phyloP scores from a whole-genome alignment of 345 rosid genomes.

The Gossypium rotundifolium region DNA sequence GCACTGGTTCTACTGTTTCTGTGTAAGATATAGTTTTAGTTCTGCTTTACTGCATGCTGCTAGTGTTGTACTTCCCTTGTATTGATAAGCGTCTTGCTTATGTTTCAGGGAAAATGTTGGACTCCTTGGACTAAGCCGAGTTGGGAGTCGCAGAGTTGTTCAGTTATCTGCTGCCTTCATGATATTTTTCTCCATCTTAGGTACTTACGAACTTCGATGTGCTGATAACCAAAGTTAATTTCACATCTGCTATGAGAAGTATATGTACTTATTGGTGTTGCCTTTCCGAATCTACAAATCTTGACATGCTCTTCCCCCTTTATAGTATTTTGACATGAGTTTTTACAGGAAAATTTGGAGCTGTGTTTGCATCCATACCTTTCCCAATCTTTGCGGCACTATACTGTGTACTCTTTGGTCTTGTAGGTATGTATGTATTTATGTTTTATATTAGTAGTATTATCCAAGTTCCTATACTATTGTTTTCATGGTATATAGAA shows the following conservation, averaged over 20 bases:
- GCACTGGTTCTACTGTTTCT: conserved; percentile 90
- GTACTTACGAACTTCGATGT: conserved; percentile 20
- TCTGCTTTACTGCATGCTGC: background rate
- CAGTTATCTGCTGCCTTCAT: conserved; percentile 93
- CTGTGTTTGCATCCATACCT: conserved; percentile 95
- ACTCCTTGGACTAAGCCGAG: conserved; percentile 86
- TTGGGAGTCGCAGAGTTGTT: conserved; percentile 95
- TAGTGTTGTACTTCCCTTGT: background rate
- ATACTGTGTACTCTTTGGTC: conserved; percentile 81
- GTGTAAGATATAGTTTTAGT: conserved; percentile 50
- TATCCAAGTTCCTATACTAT: background rate
- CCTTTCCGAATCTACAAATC: background rate
- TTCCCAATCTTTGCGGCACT: conserved; percentile 27
- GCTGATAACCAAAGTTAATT: background rate
- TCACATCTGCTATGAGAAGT: background rate
- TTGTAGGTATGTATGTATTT: conserved; percentile 49
- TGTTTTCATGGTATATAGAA: background rate
- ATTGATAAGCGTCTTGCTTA: background rate
- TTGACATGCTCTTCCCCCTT: background rate
- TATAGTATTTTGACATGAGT: background rate
- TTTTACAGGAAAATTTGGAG: conserved; percentile 84
- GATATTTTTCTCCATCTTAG: conserved; percentile 88
- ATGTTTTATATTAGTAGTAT: background rate
- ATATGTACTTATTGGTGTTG: background rate
- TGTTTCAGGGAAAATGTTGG: conserved; percentile 87